phyloP scores from a whole-genome alignment of 495 filamentous ascomycete species.

The Cudoniella acicularis region DNA sequence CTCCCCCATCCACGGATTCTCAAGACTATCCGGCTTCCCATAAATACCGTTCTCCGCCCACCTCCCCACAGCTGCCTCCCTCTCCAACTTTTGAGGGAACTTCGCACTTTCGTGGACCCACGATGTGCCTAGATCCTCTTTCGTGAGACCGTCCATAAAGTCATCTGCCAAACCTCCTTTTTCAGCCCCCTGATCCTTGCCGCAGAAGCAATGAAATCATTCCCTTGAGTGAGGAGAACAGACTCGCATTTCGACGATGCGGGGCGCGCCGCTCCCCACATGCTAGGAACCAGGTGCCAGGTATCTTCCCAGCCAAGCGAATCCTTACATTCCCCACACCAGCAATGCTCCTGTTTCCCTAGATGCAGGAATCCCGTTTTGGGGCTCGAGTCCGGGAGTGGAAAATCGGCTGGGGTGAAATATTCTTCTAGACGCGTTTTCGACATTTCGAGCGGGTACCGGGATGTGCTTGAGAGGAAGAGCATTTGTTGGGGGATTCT shows the following conservation, averaged over 20 bases:
- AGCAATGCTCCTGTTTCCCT: constrained; percentile 30
- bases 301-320: constrained; percentile 31
- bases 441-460: constrained; percentile 26
- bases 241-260: constrained; percentile 15
- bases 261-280: constrained; percentile 14
- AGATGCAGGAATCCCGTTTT: constrained; percentile 40
- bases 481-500: constrained; percentile 38
- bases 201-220: constrained; percentile 41
- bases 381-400: constrained; percentile 19
- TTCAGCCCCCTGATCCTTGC: constrained; percentile 31
- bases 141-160: constrained; percentile 33
- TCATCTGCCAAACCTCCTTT: constrained; percentile 21
- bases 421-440: constrained; percentile 32
- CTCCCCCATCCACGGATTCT: constrained; percentile 36
- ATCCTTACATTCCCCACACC: constrained; percentile 33
- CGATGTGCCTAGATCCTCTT: constrained; percentile 23
- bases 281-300: constrained; percentile 30
- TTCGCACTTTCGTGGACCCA: constrained; percentile 22
- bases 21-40: constrained; percentile 16
- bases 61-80: constrained; percentile 5
- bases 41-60: constrained; percentile 15
- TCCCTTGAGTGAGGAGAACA: constrained; percentile 36
- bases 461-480: constrained; percentile 33
- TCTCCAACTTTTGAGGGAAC: constrained; percentile 21
- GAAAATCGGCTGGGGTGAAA: constrained; percentile 10